phyloP scores from a whole-genome alignment of 805 yeast species.

The Candida adriatica region DNA sequence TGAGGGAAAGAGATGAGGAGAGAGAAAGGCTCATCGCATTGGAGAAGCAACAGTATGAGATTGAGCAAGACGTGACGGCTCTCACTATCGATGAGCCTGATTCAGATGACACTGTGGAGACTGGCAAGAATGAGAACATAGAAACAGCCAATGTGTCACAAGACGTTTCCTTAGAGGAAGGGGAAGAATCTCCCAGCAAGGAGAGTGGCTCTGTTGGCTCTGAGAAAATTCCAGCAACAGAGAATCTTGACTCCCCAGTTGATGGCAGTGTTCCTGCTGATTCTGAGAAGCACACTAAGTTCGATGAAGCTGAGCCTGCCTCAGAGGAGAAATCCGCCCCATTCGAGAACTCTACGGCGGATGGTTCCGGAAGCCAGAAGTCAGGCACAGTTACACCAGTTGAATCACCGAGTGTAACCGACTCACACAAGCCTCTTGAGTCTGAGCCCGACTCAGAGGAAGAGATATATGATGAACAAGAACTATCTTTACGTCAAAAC shows the following conservation, averaged over 20 bases:
- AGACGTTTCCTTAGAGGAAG: too few species aligned
- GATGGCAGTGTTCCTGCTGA: too few species aligned
- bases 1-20: slow-evolving; percentile 60
- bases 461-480: slow-evolving; percentile 32
- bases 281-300: too few species aligned
- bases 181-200: too few species aligned
- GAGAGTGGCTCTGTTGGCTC: too few species aligned
- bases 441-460: slow-evolving; percentile 9
- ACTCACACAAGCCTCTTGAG: too few species aligned
- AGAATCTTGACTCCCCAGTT: too few species aligned
- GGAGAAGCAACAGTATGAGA: slow-evolving; percentile 25
- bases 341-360: neutral
- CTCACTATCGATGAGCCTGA: slow-evolving; percentile 13
- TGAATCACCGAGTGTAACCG: too few species aligned
- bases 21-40: slow-evolving; percentile 44
- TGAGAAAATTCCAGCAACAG: slow-evolving; percentile 10
- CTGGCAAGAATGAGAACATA: too few species aligned
- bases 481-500: slow-evolving; percentile 37
- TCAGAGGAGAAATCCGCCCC: neutral
- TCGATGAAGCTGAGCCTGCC: neutral
- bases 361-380: neutral
- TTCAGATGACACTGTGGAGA: too few species aligned
- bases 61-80: slow-evolving; percentile 28
- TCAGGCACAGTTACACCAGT: neutral
- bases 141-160: too few species aligned